Percentiles rank a stretch among this genome's conserved stretches.
Conservation (phyloP, 805 yeast genomes). For the Candida dendrica region DNA sequence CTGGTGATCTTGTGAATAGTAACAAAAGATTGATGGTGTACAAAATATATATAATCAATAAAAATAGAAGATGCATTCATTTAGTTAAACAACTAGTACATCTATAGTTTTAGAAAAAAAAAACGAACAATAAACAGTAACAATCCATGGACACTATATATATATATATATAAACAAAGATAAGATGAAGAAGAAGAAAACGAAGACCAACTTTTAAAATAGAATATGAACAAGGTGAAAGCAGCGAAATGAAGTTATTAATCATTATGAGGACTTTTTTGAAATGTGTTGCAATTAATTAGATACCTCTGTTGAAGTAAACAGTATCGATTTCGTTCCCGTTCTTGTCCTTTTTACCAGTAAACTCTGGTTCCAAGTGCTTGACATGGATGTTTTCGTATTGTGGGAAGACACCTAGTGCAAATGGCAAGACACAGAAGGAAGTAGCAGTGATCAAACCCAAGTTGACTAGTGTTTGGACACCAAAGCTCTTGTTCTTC, state of each 20-base stretch:
- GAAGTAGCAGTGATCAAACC: slow-evolving; percentile 84
- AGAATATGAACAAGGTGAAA: too few relatives aligned
- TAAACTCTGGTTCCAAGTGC: slow-evolving; percentile 60
- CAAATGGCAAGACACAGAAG: slow-evolving; percentile 85
- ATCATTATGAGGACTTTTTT: too few relatives aligned
- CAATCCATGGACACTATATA: too few relatives aligned
- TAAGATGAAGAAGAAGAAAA: too few relatives aligned
- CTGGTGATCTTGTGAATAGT: slow-evolving; percentile 38
- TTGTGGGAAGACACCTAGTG: slow-evolving; percentile 93
- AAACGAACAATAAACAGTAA: too few relatives aligned
- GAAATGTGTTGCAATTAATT: too few relatives aligned
- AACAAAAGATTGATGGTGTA: neutral
- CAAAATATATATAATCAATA: neutral
- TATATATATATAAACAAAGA: too few relatives aligned
- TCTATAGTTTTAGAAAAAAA: too few relatives aligned
- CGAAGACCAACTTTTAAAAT: too few relatives aligned
- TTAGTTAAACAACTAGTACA: too few relatives aligned
- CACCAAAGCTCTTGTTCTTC: slow-evolving; percentile 56
- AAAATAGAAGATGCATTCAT: too few relatives aligned
- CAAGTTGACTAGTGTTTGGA: slow-evolving; percentile 68
- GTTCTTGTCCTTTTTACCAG: slow-evolving; percentile 48
- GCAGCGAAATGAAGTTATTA: too few relatives aligned
- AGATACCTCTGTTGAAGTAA: slow-evolving; percentile 92
- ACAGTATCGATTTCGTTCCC: slow-evolving; percentile 56
- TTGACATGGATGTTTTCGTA: slow-evolving; percentile 54